Percentiles rank a stretch among this genome's conserved stretches.
These are phyloP conservation scores for Solanum tarapatanum DNA, from an alignment of 257 asterid species.

Conservation along the genomic window DNA sequence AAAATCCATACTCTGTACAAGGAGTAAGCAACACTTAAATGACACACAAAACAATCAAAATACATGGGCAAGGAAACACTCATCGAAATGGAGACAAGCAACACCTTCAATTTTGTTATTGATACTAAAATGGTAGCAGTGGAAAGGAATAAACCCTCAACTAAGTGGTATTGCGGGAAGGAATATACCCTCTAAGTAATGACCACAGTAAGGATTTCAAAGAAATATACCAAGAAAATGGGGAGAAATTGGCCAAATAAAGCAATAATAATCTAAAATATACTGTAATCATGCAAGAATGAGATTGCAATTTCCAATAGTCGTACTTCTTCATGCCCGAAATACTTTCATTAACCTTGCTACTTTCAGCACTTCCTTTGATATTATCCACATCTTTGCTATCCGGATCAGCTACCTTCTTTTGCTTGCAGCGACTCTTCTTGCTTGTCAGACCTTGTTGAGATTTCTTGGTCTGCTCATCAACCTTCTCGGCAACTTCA, in stretches of 20 bases:
- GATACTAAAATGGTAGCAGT: not conserved
- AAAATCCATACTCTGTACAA: not conserved
- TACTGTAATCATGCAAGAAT: not conserved
- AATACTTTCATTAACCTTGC: slow-evolving; percentile 5
- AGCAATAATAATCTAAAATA: not conserved
- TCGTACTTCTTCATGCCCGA: slow-evolving; percentile 27
- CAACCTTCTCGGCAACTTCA: slow-evolving; percentile 25
- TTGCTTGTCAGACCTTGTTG: slow-evolving; percentile 15
- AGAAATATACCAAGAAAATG: not conserved
- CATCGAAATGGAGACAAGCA: not conserved
- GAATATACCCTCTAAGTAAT: not conserved
- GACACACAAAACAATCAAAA: not conserved
- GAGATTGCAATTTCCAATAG: not conserved
- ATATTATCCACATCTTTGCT: slow-evolving; percentile 14
- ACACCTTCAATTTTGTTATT: not conserved
- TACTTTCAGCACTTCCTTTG: slow-evolving; percentile 21
- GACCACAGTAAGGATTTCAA: not conserved
- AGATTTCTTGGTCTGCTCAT: slow-evolving; percentile 21
- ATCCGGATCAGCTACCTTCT: slow-evolving; percentile 15
- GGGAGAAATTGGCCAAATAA: not conserved
- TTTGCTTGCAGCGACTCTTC: slow-evolving; percentile 18
- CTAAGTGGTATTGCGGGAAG: not conserved
- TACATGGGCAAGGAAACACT: not conserved
- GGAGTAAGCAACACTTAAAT: not conserved
- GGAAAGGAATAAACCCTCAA: not conserved